Base-by-base conservation (phyloP, 129 eudicot genomes). In the Lactuca saligna region DNA sequence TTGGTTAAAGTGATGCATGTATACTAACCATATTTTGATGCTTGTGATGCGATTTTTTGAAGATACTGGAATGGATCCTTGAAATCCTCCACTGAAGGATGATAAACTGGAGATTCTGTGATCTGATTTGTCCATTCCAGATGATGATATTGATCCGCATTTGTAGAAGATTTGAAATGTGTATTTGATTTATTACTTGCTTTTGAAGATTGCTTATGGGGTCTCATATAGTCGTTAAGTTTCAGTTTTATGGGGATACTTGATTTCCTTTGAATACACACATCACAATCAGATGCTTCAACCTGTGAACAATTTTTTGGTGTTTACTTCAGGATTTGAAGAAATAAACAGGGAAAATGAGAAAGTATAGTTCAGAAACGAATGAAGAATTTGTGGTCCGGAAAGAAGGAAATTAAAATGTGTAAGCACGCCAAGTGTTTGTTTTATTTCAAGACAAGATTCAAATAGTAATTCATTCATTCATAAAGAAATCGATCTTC, bases 21-120 rank as follows among this genome's bases (percentile, higher is more conserved):
- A 25, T 25, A 1, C 29, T 25, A 25, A 85, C 90, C 90, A 51
- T 75, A 85, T 79, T 69, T 85, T 75, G 90, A 82, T 38, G 87
- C 84, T 57, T 82, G 73, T 17, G 87, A 74, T 69, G 85, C 73
- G 54, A 85, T 74, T 62, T 69, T 70, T 31, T 72, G 81, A 61
- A 85, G 34, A 73, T 71, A 85, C 15, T 34, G 57, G 15, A 82
- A 70, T 3, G 91, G 91, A 65, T 85, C 87, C 33, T 85, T 76
- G 42, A 85, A 82, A 17, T 82, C 91, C 66, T 82, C 76, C 61
- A 54, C 5, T 3, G 81, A 60, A 46, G 87, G 91, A 73, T 62
- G 84, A 70, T 76, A 85, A n/a, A 82, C 85, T 0, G 87, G 91
- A 66, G 87, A 85, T 49, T 73, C 81, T 10, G 50, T 16, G 46